These are phyloP conservation scores for Aspergillus diversus DNA, from an alignment of 495 filamentous ascomycete genomes.

Conservation along the genomic window DNA sequence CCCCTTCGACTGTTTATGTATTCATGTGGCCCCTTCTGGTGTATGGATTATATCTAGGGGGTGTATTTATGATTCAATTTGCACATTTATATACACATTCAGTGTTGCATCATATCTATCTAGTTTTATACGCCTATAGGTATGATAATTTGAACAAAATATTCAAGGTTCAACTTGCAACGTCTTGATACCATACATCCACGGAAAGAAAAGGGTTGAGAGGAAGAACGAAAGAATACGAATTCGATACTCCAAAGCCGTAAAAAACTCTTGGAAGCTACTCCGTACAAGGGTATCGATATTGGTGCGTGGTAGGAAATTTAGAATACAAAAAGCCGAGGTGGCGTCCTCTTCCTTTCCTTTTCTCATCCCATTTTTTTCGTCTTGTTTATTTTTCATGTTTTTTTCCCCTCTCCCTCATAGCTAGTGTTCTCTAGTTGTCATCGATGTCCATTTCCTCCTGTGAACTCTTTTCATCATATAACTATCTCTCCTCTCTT, in stretches of 20 bases:
- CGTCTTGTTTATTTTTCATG: conserved; percentile 3
- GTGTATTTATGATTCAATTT: too few species aligned
- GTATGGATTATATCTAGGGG: not conserved
- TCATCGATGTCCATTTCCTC: not conserved
- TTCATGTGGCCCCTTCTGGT: not conserved
- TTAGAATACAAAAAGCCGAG: conserved; percentile 24
- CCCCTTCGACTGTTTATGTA: not conserved
- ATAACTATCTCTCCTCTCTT: not conserved
- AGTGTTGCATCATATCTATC: too few species aligned
- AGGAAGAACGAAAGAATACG: not conserved
- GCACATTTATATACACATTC: too few species aligned
- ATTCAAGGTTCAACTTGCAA: too few species aligned
- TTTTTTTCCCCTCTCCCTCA: not conserved
- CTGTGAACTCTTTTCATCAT: not conserved
- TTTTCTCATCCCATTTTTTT: conserved; percentile 18
- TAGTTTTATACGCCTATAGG: too few species aligned
- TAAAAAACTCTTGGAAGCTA: too few species aligned
- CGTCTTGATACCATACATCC: not conserved
- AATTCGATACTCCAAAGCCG: too few species aligned
- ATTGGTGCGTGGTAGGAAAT: conserved; percentile 35
- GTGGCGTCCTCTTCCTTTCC: conserved; percentile 23
- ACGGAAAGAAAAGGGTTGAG: conserved; percentile 25
- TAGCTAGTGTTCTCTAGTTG: not conserved
- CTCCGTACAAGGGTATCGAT: conserved; percentile 48
- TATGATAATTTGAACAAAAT: too few species aligned